phyloP scores from a whole-genome alignment of 2,329 filamentous ascomycete species.

The Tympanopsis confertula region DNA sequence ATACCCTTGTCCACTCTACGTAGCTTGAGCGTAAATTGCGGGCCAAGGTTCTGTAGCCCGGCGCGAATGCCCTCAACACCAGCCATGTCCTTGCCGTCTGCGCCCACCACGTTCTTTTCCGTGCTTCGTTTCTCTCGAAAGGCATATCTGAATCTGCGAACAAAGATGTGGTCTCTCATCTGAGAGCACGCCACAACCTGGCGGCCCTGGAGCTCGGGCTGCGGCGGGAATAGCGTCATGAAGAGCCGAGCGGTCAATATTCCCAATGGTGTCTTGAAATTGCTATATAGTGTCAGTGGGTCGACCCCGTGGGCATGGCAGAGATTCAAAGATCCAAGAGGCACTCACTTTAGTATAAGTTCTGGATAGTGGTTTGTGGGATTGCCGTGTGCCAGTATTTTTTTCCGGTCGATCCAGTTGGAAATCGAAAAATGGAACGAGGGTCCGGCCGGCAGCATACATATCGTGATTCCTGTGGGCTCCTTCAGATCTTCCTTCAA shows the following conservation, averaged over 20 bases:
- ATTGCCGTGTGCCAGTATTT: constrained; percentile 77
- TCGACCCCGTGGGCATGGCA: too few species aligned
- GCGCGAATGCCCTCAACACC: constrained; percentile 78
- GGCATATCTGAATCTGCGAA: constrained; percentile 79
- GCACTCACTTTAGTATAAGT: too few species aligned
- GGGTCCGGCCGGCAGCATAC: constrained; percentile 73
- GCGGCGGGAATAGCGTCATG: constrained; percentile 65
- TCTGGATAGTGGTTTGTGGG: constrained; percentile 85
- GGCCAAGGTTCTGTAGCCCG: constrained; percentile 82
- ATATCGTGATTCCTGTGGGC: constrained; percentile 69
- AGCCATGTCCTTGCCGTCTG: constrained; percentile 72
- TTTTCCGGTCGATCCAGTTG: constrained; percentile 82
- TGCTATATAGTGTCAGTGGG: constrained; percentile 84
- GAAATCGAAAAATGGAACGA: constrained; percentile 87
- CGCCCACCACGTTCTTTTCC: constrained; percentile 74
- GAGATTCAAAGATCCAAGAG: too few species aligned
- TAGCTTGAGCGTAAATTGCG: constrained; percentile 74
- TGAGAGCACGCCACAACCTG: constrained; percentile 83
- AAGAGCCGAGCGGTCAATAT: constrained; percentile 79
- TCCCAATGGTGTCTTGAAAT: constrained; percentile 87
- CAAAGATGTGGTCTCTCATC: constrained; percentile 79
- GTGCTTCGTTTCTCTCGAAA: constrained; percentile 80
- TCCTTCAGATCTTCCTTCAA: constrained; percentile 83
- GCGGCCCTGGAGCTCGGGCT: constrained; percentile 72
- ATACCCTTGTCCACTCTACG: constrained; percentile 86